Evolutionary conservation across 352 stramenopile genomes (phyloP), one percentile per base, ranked within the genome.

Genomic region (Globisporangium cederbergense): DNA sequence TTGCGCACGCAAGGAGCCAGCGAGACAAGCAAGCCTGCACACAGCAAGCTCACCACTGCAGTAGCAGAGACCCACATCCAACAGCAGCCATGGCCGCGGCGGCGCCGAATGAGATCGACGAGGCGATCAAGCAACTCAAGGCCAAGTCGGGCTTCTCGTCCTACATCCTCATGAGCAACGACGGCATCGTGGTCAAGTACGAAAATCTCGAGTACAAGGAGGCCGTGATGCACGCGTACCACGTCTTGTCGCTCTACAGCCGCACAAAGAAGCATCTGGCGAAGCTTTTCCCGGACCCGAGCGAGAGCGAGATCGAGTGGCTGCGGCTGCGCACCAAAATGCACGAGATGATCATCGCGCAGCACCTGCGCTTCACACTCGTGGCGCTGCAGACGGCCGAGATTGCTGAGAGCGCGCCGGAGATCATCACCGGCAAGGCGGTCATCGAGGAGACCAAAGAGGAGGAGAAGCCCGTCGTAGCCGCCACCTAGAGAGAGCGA

Each of bases 111-210:
- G 90, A 97, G 76, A 91, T 97, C 52, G 91, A 98, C 65, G 90
- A 98, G 70, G 84, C 88, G 57, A 91, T 97, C 67, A 96, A 97
- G 73, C 86, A 95, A 67, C 81, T 97, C 70, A 98, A 97, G 76
- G 88, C 74, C 70, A 96, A 96, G 73, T 71, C 83, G 18, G 91
- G 89, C 56, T 97, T 98, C 68, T 80, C 79, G 60, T 83, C 83
- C 53, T 98, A 97, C 71, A 79, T 97, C 45, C 79, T 98, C 68
- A 95, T 96, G 82, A 98, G 93, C 81, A 97, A 97, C 66, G 90
- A 98, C 66, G 91, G 91, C 60, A 97, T 97, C 64, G 87, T 97
- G 14, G 91, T 97, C 77, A 93, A 96, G 75, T 95, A 93, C 76
- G 89, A 97, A 68, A 92, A 97, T 70, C 81, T 97, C 66, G 77